Evolutionary conservation across 148 eudicot species (phyloP), one percentile per base, ranked within the genome.

Genomic region (Rhododendron mucronatum): DNA sequence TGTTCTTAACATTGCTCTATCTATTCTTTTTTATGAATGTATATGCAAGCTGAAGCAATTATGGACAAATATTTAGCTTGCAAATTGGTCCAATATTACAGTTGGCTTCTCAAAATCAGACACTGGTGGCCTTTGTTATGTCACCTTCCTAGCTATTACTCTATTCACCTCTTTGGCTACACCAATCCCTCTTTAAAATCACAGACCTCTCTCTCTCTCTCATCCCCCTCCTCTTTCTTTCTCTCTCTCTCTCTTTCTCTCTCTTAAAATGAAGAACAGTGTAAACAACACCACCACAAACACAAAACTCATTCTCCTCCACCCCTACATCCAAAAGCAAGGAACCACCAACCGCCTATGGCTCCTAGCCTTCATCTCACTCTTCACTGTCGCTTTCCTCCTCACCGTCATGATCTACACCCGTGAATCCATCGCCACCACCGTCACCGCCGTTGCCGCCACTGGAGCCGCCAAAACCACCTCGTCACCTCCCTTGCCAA

Each of bases 251-350:
- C 83, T 67, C 73, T 82, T n/a, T 71, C 45, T 59, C 18, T 55
- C 16, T 67, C 5, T 67, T 80, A 87, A 89, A 80, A 94, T 91
- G 92, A 94, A 91, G 91, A 91, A 87, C 90, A 91, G 81, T 67
- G 84, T 74, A 45, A 88, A 82, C 84, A 89, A 26, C 86, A 84
- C 33, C 82, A 86, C 16, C 71, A n/a, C 71, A 63, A 63, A 77
- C 91, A 92, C 98, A 55, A 95, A 90, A 89, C 92, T 95, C 7
- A 91, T 95, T 26, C 94, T 95, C 59, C 92, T 94, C 67, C 95
- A 95, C 80, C 98, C 98, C 9, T 94, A 95, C 90, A 92, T 95
- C 80, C 93, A 90, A 41, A 95, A 95, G 88, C 98, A 95, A 84
- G 96, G 95, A 3, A 87, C 88, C 90, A 89, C 98, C 9, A 91